Evolutionary conservation across 768 basidiomycete species (phyloP), one percentile per base, ranked within the genome.

Genomic region (Rhodotorula sphaerocarpa): DNA sequence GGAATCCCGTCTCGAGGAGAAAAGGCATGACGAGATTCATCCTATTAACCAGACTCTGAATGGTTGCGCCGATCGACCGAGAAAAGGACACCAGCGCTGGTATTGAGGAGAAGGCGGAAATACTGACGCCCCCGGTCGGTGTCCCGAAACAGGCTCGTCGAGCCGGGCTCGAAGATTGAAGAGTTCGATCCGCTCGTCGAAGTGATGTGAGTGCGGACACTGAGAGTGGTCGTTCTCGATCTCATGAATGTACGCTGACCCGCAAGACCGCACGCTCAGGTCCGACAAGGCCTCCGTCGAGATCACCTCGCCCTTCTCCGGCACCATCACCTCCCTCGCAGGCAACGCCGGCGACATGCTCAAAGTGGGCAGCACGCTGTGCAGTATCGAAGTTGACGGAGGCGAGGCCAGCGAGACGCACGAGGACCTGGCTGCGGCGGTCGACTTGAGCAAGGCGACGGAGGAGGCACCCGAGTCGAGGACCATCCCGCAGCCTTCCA

Each of bases 281-380:
- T 86, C 84, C 65, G 88, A 90, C 80, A 90, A 90, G 74, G 88
- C 88, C 2, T 86, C 83, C 74, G 88, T 91, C 30, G 89, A 91
- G 75, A 90, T 92, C 58, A 91, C 89, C 5, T 86, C 85, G 59
- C 89, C 89, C 3, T 90, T 81, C 70, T 85, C 89, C 45, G 89
- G 89, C 9, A 77, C 83, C 36, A 77, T 91, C 50, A 83, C 80
- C 64, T 80, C 86, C 66, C 75, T 90, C 10, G 78, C 88, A 2
- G 87, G 89, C 23, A 76, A 84, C 66, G 87, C 88, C 73, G 89
- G 89, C 25, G 82, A 88, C 72, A 80, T 90, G 23, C 87, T 87
- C 48, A 57, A 61, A 25, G 89, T 90, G 23, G 88, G 90, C 36
- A 76, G 80, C 25, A 83, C 83, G 15, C 78, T 91, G 3, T 91